Conservation (phyloP, 495 filamentous ascomycete species). For the Wilcoxina mikolae region DNA sequence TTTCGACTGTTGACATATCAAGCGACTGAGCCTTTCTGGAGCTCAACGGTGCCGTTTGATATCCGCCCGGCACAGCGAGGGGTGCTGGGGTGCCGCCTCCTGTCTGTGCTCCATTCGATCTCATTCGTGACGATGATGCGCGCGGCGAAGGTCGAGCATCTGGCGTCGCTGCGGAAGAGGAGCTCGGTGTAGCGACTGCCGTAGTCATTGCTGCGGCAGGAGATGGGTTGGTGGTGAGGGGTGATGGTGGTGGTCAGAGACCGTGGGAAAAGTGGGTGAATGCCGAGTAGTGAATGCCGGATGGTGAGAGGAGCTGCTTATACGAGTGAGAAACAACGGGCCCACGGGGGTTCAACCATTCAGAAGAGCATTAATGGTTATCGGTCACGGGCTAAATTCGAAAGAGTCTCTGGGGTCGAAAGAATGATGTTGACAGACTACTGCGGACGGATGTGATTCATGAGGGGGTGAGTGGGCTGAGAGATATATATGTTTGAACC, state of each 20-base stretch:
- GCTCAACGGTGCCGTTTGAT: constrained; percentile 43
- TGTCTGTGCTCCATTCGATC: constrained; percentile 16
- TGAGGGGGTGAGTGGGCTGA: constrained; percentile 7
- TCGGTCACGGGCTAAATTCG: not conserved
- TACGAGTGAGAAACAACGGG: constrained; percentile 2
- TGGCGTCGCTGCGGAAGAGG: constrained; percentile 28
- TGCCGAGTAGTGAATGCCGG: not conserved
- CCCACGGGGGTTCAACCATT: not conserved
- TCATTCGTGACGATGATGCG: constrained; percentile 29
- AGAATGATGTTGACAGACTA: not conserved
- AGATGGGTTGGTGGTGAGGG: not conserved
- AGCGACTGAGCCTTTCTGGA: constrained; percentile 56
- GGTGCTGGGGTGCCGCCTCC: constrained; percentile 18
- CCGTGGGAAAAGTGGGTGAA: not conserved
- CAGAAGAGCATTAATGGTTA: not conserved
- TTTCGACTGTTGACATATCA: constrained; percentile 80
- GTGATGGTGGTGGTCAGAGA: not conserved
- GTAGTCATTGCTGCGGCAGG: not conserved
- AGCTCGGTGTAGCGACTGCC: not conserved
- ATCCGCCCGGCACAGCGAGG: constrained; percentile 18
- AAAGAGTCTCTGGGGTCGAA: not conserved
- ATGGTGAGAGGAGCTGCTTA: not conserved
- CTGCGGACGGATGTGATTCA: not conserved
- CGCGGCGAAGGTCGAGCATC: constrained; percentile 28
- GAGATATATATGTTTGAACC: constrained; percentile 6